These are phyloP conservation scores for Apiotrichum domesticum DNA, from an alignment of 1,284 basidiomycete species.

Conservation along the genomic window DNA sequence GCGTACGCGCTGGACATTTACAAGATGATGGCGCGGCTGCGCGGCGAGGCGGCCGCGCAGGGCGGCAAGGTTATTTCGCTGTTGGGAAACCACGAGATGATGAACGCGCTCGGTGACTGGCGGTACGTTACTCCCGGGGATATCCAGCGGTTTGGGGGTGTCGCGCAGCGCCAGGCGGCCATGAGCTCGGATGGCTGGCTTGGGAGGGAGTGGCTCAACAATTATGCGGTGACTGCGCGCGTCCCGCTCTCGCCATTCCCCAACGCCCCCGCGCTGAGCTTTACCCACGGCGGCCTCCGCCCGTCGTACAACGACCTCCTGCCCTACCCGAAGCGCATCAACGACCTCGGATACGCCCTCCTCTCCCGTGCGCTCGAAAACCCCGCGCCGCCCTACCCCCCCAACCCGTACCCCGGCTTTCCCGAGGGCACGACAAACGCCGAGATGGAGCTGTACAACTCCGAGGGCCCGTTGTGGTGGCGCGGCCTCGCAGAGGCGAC, in stretches of 20 bases:
- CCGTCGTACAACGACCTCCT: conserved; percentile 64
- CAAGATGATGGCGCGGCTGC: conserved; percentile 69
- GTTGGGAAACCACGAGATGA: conserved; percentile 62
- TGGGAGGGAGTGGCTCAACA: conserved; percentile 73
- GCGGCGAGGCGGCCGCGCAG: conserved; percentile 61
- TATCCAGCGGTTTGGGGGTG: conserved; percentile 70
- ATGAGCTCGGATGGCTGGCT: conserved; percentile 69
- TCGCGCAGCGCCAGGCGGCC: conserved; percentile 59
- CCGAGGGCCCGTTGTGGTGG: conserved; percentile 82
- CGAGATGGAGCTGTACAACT: conserved; percentile 65
- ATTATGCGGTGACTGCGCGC: conserved; percentile 76
- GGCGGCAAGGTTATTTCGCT: conserved; percentile 71
- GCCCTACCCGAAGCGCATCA: conserved; percentile 75
- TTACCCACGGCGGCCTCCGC: conserved; percentile 80
- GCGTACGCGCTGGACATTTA: conserved; percentile 80
- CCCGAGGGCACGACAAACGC: conserved; percentile 60
- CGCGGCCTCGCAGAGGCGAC: conserved; percentile 64
- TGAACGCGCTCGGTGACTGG: conserved; percentile 88
- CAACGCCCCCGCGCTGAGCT: conserved; percentile 63
- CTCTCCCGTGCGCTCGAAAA: conserved; percentile 55
- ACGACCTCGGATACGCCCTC: conserved; percentile 61
- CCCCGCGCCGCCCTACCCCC: conserved; percentile 67
- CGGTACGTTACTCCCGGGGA: conserved; percentile 78
- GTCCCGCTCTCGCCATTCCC: conserved; percentile 69
- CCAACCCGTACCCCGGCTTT: conserved; percentile 67